phyloP scores from a whole-genome alignment of 139 green algal genomes.

The Yamagishiella unicocca region DNA sequence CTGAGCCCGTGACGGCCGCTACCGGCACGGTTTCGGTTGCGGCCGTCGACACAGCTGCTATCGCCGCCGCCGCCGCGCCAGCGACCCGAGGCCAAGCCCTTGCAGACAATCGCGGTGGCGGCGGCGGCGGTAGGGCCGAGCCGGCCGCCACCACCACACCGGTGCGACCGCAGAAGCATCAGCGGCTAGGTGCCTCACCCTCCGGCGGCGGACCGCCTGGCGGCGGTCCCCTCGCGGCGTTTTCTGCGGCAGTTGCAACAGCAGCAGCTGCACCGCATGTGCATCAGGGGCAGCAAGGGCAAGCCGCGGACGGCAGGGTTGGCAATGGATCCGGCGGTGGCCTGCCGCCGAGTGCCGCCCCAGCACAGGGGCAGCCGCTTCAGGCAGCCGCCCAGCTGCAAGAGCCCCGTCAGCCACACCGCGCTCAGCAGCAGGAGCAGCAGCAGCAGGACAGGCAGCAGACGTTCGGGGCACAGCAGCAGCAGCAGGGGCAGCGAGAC shows the following conservation, averaged over 20 bases:
- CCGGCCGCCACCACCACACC: constrained; percentile 13
- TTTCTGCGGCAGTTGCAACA: too few relatives aligned
- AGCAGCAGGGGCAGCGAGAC: not conserved
- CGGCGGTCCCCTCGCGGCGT: not conserved
- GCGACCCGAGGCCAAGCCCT: not conserved
- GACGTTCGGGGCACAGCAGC: not conserved
- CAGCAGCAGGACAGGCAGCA: not conserved
- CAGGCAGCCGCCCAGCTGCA: not conserved
- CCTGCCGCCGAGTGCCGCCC: too few relatives aligned
- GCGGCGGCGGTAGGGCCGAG: not conserved
- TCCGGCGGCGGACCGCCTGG: too few relatives aligned
- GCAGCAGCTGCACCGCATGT: too few relatives aligned
- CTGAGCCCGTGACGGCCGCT: too few relatives aligned
- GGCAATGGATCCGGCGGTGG: too few relatives aligned
- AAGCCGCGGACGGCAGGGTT: too few relatives aligned
- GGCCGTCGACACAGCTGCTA: not conserved
- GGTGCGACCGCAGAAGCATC: constrained; percentile 1
- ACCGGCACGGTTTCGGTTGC: too few relatives aligned
- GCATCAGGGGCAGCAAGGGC: too few relatives aligned
- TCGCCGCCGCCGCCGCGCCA: not conserved
- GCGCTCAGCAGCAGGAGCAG: not conserved
- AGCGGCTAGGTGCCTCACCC: not conserved
- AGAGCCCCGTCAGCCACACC: not conserved
- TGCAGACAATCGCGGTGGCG: not conserved
- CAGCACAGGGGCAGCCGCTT: too few relatives aligned